phyloP scores from a whole-genome alignment of 352 stramenopile genomes.

The Phytopythium aichiense region DNA sequence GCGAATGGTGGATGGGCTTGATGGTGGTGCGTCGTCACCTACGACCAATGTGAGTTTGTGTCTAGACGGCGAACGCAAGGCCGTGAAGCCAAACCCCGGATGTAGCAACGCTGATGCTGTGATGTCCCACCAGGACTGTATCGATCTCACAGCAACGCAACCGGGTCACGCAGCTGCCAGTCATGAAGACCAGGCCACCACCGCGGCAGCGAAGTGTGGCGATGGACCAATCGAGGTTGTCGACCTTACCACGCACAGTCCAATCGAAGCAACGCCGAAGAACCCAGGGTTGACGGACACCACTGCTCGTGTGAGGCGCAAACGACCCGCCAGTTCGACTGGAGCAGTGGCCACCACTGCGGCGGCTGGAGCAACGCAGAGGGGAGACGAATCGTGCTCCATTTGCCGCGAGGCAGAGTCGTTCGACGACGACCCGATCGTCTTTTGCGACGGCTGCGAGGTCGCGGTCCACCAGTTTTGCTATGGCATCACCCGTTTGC shows the following conservation, averaged over 20 bases:
- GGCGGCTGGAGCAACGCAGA: slow-evolving; percentile 2
- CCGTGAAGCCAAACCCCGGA: no score
- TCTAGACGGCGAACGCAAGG: neutral
- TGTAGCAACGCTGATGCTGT: neutral
- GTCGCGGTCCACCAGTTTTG: slow-evolving; percentile 88
- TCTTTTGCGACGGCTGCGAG: slow-evolving; percentile 89
- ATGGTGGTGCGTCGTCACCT: neutral
- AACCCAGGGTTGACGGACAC: neutral
- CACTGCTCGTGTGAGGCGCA: neutral
- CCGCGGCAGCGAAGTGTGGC: neutral
- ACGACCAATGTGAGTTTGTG: neutral
- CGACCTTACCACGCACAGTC: neutral
- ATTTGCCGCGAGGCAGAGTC: slow-evolving; percentile 81
- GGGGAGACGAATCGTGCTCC: slow-evolving; percentile 40
- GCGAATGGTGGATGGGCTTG: neutral
- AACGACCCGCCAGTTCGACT: neutral
- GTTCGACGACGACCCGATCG: slow-evolving; percentile 86
- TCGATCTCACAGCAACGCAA: neutral
- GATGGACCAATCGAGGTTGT: neutral
- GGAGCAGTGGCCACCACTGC: neutral
- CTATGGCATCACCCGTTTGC: slow-evolving; percentile 72
- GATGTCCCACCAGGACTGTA: neutral
- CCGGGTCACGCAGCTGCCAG: neutral
- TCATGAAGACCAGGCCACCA: neutral
- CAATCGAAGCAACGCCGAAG: neutral